Evolutionary conservation across 805 yeast genomes (phyloP), one percentile per base, ranked within the genome.

Genomic region (Blastobotrys terrestris): DNA sequence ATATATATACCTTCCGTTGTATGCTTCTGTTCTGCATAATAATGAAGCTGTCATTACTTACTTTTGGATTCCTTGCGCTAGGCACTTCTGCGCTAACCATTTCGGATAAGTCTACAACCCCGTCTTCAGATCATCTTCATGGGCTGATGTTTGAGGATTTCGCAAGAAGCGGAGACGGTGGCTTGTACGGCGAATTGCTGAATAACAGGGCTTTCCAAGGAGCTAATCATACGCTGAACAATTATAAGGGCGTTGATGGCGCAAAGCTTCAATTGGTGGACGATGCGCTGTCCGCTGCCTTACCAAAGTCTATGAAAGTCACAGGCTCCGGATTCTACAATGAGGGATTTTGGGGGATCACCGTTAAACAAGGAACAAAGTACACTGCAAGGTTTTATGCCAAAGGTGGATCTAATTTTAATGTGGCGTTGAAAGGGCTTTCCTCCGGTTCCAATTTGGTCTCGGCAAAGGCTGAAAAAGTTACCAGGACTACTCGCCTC

Each of bases 171-270:
- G 44, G 44, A 3, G 44, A 41, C 16, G 44, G 44, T 20, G 44
- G 44, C 5, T 18, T 41, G 20, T 41, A 41, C 8, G 44, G 44
- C 20, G 44, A 41, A 15, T 20, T 41, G 7, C 44, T 41, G 3
- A 41, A 41, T 11, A 41, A 41, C 44, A 18, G 44, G 16, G 44
- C 44, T 18, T 41, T 41, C 44, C 44, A 41, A 15, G 44, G 44
- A 3, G 16, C 44, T 3, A 41, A 15, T n/a, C 16, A 13, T 3
- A 15, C 44, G 16, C 16, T 41, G 44, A 20, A 41, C 20, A 18
- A 18, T 20, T 41, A 41, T 11, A 18, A 41, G 8, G 20, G 44
- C 3, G 44, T 41, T 3, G 19, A 41, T 41, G 44, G 44, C 3
- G 16, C 44, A 3, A 41, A 8, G 5, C 44, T 41, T 3, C 20